phyloP scores from a whole-genome alignment of 1,139 yeast species.

The Saccharomyces pastorianus region DNA sequence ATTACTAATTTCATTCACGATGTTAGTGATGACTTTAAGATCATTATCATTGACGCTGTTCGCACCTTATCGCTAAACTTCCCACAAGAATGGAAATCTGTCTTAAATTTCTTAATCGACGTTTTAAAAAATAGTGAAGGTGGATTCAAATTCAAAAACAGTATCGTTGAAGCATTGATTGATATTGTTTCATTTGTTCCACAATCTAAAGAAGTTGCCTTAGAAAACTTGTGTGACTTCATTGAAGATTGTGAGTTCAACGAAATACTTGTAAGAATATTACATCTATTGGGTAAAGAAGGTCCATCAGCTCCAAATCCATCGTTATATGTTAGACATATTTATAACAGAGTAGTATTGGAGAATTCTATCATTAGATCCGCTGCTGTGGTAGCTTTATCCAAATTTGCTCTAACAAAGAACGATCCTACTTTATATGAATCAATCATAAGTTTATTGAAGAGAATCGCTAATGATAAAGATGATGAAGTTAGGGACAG shows the following conservation, averaged over 20 bases:
- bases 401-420: constrained; percentile 75
- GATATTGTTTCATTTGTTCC: constrained; percentile 87
- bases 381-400: constrained; percentile 86
- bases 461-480: constrained; percentile 70
- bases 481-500: constrained; percentile 98
- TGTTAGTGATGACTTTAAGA: constrained; percentile 90
- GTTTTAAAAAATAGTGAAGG: constrained; percentile 82
- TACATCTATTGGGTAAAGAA: constrained; percentile 86
- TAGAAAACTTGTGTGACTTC: constrained; percentile 88
- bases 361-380: constrained; percentile 94
- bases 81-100: constrained; percentile 80
- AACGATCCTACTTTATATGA: constrained; percentile 60
- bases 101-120: constrained; percentile 75
- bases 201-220: constrained; percentile 74
- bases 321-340: constrained; percentile 87
- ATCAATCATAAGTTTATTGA: constrained; percentile 67
- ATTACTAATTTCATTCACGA: constrained; percentile 88
- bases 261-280: constrained; percentile 81
- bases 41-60: constrained; percentile 90
- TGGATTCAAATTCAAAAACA: constrained; percentile 71
- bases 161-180: constrained; percentile 84
- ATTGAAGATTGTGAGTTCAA: constrained; percentile 98
- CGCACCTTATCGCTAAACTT: constrained; percentile 86
- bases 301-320: constrained; percentile 88
- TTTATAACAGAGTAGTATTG: constrained; percentile 90